Evolutionary conservation across 192 early-diverging fungal species (phyloP), one percentile per base, ranked within the genome.

Genomic region (Coemansia furcata): DNA sequence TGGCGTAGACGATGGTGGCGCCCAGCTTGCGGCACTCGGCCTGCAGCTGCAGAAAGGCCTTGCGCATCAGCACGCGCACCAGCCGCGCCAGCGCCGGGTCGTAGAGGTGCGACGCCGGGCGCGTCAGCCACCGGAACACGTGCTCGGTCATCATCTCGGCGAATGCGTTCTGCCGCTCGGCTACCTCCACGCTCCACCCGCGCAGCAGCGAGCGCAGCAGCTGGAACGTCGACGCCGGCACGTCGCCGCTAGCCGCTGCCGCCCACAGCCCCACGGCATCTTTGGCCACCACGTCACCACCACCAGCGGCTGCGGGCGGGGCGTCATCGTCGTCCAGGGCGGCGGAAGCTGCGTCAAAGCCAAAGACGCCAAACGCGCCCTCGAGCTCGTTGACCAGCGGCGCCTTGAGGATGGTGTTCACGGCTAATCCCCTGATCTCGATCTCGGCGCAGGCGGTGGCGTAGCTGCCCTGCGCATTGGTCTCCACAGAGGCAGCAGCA

Each of bases 101-200:
- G 65, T 91, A 95, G 60, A 99, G 78, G 36, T 80, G 82, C 4
- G 95, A 87, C 60, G 61, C 82, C 5, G 89, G 84, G 17, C 83
- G 85, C 3, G 92, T 94, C 46, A 99, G 78, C 96, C 97, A 97
- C 19, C 94, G 88, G 71, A 92, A 91, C 26, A 96, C 86, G 42
- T 92, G 91, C 57, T 93, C 92, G 19, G 94, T 80, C 89, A 94
- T 85, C 71, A 87, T 87, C 33, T 87, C 89, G 10, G 89, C 87
- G 66, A 87, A 88, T n/a, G 76, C 73, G 65, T 89, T 93, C 0
- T 86, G 66, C n/a, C 85, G 72, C 40, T 83, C 84, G 23, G 83
- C 70, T 8, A 89, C 73, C 58, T 95, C 90, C 43, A 86, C 82
- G 54, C 88, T 87, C 96, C 95, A 97, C 2, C 83, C 71, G 59